Evolutionary conservation across 2,329 filamentous ascomycete genomes (phyloP).

Genomic region (Fusarium devonianum): DNA sequence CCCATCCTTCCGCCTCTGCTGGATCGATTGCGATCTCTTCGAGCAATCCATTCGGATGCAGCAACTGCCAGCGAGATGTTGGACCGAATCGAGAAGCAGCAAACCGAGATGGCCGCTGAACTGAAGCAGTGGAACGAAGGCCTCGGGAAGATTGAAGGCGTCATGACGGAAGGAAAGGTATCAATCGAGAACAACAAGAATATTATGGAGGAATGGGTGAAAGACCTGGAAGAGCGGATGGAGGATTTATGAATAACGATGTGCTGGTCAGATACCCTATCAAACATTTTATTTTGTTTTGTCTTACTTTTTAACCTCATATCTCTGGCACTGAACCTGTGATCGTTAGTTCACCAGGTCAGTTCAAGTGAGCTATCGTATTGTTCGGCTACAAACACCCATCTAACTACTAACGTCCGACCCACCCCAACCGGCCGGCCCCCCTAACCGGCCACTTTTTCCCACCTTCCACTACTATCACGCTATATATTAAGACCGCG

Average conservation of each 20-base stretch:
- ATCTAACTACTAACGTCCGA: too few relatives aligned
- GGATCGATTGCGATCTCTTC: conserved; percentile 82
- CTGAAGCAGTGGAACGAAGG: conserved; percentile 87
- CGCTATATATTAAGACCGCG: neutral
- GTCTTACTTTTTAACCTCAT: neutral
- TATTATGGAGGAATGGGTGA: conserved; percentile 88
- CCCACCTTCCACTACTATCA: neutral
- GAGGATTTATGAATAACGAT: conserved; percentile 57
- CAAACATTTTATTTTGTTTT: conserved; percentile 22
- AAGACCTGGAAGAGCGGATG: conserved; percentile 81
- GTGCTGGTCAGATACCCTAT: conserved; percentile 44
- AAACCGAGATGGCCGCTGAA: conserved; percentile 82
- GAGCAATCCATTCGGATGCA: conserved; percentile 85
- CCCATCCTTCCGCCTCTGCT: conserved; percentile 86
- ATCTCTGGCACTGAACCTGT: too few relatives aligned
- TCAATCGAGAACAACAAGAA: conserved; percentile 81
- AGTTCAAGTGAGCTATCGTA: too few relatives aligned
- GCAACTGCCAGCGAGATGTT: conserved; percentile 81
- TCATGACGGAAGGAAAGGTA: conserved; percentile 73
- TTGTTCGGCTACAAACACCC: too few relatives aligned
- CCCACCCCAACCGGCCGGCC: neutral
- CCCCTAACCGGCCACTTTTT: neutral
- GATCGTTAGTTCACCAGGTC: too few relatives aligned
- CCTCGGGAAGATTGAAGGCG: conserved; percentile 77
- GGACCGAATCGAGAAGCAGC: conserved; percentile 77